Evolutionary conservation across 495 filamentous ascomycete genomes (phyloP), one percentile per base, ranked within the genome.

Genomic region (Penicillium macrosclerotiorum): DNA sequence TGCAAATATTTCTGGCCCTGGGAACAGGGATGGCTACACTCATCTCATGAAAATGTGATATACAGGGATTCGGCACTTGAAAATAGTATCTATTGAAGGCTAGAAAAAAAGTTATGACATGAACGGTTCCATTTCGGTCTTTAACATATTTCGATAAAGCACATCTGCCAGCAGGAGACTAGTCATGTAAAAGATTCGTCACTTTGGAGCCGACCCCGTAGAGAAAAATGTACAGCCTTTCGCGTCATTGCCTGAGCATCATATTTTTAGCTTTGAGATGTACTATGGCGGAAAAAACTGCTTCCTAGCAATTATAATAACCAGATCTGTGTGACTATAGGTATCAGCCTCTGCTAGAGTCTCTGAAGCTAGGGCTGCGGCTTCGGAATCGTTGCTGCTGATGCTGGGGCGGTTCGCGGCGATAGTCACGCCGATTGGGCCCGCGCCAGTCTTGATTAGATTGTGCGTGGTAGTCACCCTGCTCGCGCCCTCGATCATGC

Each of bases 341-440:
- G 14, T 9, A 20, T 51, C 38, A 47, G 0, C 42, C 52, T 40
- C 55, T 51, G 34, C 29, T 27, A 18, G 51, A 46, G 11, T 73
- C 66, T 44, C 57, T 60, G 12, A 42, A 52, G 12, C 32, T 37
- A 11, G 72, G 72, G 42, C 69, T 75, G 16, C 65, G 67, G 29
- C 72, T 75, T 43, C n/a, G n/a, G n/a, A n/a, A n/a, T n/a, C n/a
- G n/a, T n/a, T n/a, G n/a, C 72, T 58, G 40, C 68, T 53, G n/a
- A n/a, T n/a, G n/a, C 38, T 68, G 51, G 4, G 61, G 36, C n/a
- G 56, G 58, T 7, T 71, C 69, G 16, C 65, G 60, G 3, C 59
- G 50, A 38, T 64, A 57, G 45, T 69, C 68, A 33, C 57, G 58
- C 18, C 65, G 55, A 40, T 44, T 55, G 5, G 19, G 17, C 3